Base-by-base conservation (phyloP, 2,329 filamentous ascomycete genomes). In the Xylariales sp. region DNA sequence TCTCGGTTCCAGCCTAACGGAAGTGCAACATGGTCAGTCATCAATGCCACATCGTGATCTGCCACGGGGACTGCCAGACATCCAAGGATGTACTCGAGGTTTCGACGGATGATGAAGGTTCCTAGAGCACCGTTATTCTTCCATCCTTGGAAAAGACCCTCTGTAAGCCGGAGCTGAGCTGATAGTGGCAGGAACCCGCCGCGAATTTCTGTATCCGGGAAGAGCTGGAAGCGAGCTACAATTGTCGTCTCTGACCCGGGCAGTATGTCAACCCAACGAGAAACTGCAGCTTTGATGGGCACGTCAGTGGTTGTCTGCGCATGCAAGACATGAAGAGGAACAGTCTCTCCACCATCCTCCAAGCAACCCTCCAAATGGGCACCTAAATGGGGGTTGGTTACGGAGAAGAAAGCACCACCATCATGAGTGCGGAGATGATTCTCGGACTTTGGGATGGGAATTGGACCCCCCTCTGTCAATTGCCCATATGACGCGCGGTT, bases 1-100 rank as follows among this genome's bases (percentile, higher is more conserved):
- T 51, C 48, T 6, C 48, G 34, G 12, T 49, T 49, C 47, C 47
- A 51, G 6, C 47, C 48, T 7, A 51, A 37, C 11, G 44, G 47
- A 14, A 51, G 30, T 1, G 48, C 48, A 11, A 47, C 37, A 31
- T 50, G 47, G 23, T 51, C 48, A 6, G 48, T 40, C 5, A 50
- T 24, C 17, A 49, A 19, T 13, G 36, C 41, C 15, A 41, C 35
- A 8, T 19, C 27, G 5, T 31, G 16, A 3, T 29, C 10, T n/a
- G 30, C 28, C 6, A 46, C 11, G 2, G 48, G 40, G 10, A 44
- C 19, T 15, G 37, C 38, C 16, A 46, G 49, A 23, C 36, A 43
- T 3, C 41, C 45, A 10, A 50, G 28, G 27, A 50, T 48, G 6
- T 50, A 50, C 25, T 49, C 46, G 17, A 48, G 21, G 18, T 47